Evolutionary conservation across 805 yeast species (phyloP), one percentile per base, ranked within the genome.

Genomic region (Suhomyces sp.): DNA sequence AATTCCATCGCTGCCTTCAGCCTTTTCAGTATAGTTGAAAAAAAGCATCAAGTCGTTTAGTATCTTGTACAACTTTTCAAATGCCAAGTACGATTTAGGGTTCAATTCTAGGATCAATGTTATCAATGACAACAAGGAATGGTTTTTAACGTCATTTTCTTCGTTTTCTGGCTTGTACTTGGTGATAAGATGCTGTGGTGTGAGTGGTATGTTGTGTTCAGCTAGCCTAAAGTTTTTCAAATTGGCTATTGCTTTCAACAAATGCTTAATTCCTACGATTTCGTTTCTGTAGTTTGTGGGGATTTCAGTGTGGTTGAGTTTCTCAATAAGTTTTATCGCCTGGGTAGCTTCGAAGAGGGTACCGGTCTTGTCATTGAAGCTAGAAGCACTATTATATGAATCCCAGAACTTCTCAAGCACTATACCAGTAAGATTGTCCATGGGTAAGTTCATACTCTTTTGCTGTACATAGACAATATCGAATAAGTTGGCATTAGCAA

Each of bases 51-150:
- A 61, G 44, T 75, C 74, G 40, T 66, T 64, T 23, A 79, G 53
- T 0, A 86, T 66, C 7, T 65, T 61, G 53, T 70, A 70, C 5
- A 85, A 65, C 42, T 71, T 69, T 2, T 72, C 75, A 23, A 70
- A 63, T 6, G 82, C 75, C 47, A 70, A 60, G 57, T 84, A 85
- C 2, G 85, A 72, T 10, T 69, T 67, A 0, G 78, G 74, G 60
- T 86, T 86, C 41, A 82, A 70, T 56, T 84, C 88, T 13, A 86
- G 63, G 2, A 82, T 66, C 22, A 69, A 61, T 7, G 77, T 68
- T 0, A 80, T 67, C 29, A 83, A 55, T 1, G 63, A 66, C 27
- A 72, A 56, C 1, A 78, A 73, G 13, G 74, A 13, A 23, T 49
- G n/a, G n/a, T 38, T 31, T 19, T 19, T 19, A 19, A 19, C 19